Evolutionary conservation across 257 asterid species (phyloP), one percentile per base, ranked within the genome.

Genomic region (Przewalskia tangutica): DNA sequence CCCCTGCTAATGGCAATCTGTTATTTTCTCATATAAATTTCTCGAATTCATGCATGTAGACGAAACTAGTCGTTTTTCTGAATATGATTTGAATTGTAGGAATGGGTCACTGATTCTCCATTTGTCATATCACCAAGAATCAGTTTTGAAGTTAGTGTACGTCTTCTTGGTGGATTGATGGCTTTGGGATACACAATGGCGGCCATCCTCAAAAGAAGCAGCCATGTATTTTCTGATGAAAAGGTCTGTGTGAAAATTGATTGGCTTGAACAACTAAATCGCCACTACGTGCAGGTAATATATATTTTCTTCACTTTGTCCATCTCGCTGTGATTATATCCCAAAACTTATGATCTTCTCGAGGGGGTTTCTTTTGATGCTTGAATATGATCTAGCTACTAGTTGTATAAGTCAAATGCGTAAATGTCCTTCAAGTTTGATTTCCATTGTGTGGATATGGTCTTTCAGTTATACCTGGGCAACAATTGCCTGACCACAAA

Each of bases 111-210:
- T 4, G 99, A 94, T 83, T 83, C 91, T 85, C 98, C 99, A 58
- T 94, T 96, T 85, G 97, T 96, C 71, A 96, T 96, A 91, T 94
- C 99, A 82, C 99, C 99, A 83, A 96, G 99, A 90, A 96, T 96
- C 84, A 94, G 97, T 36, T 96, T 96, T 87, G 99, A 96, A 93
- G 99, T 96, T 77, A 90, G 98, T 81, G 99, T 96, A 44, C 91
- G 98, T 77, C 99, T 96, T 85, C 98, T 96, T 77, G 99, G 99
- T 81, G 99, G 99, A 60, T 84, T 96, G 82, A 96, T 96, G 99
- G 98, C 99, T 65, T 86, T 96, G 92, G 99, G 99, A 82, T 96
- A 96, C 87, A 94, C 98, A 77, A 96, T 96, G 86, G 99, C 98
- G 44, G 89, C 98, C 81, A 96, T 96, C 83, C 97, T 96, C 83